Percentiles rank a stretch among this genome's conserved stretches.
Conservation (phyloP, 1,284 basidiomycete genomes). For the Ceratobasidium sp. region DNA sequence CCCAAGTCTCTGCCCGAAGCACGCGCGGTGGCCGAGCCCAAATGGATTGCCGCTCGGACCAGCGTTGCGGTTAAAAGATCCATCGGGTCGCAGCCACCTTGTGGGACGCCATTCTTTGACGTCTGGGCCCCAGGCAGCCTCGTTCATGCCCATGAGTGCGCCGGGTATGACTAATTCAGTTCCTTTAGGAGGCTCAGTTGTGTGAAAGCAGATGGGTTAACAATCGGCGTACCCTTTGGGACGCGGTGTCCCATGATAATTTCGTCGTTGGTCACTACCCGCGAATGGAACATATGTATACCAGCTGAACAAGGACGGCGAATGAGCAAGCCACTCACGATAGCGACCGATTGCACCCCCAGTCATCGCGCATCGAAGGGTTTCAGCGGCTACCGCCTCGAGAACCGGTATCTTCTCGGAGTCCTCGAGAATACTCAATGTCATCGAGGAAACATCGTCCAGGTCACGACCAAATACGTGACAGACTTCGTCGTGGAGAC, state of each 20-base stretch:
- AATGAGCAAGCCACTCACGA: not conserved
- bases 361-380: constrained; percentile 2
- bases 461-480: not conserved
- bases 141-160: not conserved
- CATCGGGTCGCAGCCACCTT: constrained; percentile 49
- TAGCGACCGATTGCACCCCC: not conserved
- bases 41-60: constrained; percentile 50
- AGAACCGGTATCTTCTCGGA: constrained; percentile 8
- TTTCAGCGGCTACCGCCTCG: constrained; percentile 17
- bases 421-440: constrained; percentile 3
- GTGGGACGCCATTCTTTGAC: constrained; percentile 45
- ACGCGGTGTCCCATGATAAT: constrained; percentile 2
- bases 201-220: not conserved
- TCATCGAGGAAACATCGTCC: too few relatives aligned
- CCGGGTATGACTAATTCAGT: too few relatives aligned
- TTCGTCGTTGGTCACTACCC: constrained; percentile 5
- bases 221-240: constrained; percentile 16
- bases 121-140: constrained; percentile 15
- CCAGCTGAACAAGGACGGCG: too few relatives aligned
- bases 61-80: constrained; percentile 47
- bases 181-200: not conserved
- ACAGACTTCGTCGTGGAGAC: constrained; percentile 20
- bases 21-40: constrained; percentile 49
- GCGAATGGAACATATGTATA: too few relatives aligned
- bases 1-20: constrained; percentile 50